These are phyloP conservation scores for Globisporangium mamillatum DNA, from an alignment of 352 stramenopile species.

Conservation along the genomic window DNA sequence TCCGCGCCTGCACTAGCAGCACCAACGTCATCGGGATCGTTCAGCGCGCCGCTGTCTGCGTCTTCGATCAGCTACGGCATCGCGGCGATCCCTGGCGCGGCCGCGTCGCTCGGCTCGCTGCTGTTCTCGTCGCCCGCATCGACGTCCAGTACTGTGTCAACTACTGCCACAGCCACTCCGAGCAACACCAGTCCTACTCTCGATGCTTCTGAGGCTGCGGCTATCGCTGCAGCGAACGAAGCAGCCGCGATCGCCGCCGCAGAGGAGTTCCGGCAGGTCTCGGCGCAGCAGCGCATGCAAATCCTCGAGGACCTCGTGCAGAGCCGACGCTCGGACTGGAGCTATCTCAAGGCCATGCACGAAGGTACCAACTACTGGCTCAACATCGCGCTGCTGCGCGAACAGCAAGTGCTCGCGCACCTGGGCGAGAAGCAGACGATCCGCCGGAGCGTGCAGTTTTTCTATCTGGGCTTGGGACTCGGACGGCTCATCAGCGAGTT, in stretches of 20 bases:
- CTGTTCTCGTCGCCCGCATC: conserved; percentile 35
- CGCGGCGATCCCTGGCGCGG: conserved; percentile 21
- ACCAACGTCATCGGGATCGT: conserved; percentile 14
- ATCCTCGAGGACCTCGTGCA: conserved; percentile 75
- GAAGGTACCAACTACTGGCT: conserved; percentile 79
- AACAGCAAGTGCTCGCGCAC: conserved; percentile 64
- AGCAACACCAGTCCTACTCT: neutral
- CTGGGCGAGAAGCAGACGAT: conserved; percentile 59
- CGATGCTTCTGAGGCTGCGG: conserved; percentile 15
- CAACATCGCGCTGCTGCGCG: conserved; percentile 67
- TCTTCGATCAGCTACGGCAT: conserved; percentile 22
- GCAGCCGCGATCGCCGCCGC: conserved; percentile 21
- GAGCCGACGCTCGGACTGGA: conserved; percentile 71
- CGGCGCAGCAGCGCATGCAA: conserved; percentile 63
- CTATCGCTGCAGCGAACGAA: conserved; percentile 14
- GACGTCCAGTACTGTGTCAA: conserved; percentile 14
- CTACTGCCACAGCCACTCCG: conserved; percentile 1
- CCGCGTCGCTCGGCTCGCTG: conserved; percentile 37
- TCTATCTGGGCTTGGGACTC: conserved; percentile 74
- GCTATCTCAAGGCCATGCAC: conserved; percentile 81
- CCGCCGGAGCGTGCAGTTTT: conserved; percentile 67
- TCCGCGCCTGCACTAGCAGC: conserved; percentile 8
- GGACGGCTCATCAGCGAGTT: conserved; percentile 60
- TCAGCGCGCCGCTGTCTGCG: conserved; percentile 22
- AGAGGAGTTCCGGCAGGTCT: conserved; percentile 46